Conservation (phyloP, 2,329 filamentous ascomycete species). For the Zymoseptoria pseudotritici region DNA sequence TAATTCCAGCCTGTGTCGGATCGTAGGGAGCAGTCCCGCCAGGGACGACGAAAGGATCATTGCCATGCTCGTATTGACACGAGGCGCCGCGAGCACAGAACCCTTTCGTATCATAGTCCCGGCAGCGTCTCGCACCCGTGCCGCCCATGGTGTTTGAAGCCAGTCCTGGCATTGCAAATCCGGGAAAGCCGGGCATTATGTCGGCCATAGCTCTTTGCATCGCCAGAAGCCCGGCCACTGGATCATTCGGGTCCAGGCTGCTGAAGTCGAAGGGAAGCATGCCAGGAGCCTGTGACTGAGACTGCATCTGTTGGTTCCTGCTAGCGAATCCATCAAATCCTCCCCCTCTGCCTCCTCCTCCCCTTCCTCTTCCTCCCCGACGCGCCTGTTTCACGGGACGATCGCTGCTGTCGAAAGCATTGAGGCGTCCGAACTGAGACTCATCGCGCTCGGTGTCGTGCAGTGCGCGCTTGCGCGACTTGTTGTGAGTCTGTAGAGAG, state of each 20-base stretch:
- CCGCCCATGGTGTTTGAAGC: slow-evolving; percentile 3
- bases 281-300: slow-evolving; percentile 32
- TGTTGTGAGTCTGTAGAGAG: slow-evolving; percentile 19
- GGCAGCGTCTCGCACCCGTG: slow-evolving; percentile 45
- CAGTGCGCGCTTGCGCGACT: slow-evolving; percentile 49
- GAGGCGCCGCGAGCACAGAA: slow-evolving; percentile 60
- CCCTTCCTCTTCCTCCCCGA: slow-evolving; percentile 45
- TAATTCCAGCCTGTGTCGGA: slow-evolving; percentile 45
- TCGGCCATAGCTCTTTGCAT: slow-evolving; percentile 52
- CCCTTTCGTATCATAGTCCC: slow-evolving; percentile 65
- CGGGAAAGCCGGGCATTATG: slow-evolving; percentile 38
- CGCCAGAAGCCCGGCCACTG: slow-evolving; percentile 54
- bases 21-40: slow-evolving; percentile 49
- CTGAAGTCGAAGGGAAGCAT: slow-evolving; percentile 47
- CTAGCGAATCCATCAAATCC: slow-evolving; percentile 16
- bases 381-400: slow-evolving; percentile 55
- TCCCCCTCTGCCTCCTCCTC: slow-evolving; percentile 34
- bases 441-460: slow-evolving; percentile 47
- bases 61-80: slow-evolving; percentile 64
- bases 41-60: slow-evolving; percentile 41
- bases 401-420: slow-evolving; percentile 29
- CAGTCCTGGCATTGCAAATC: slow-evolving; percentile 15
- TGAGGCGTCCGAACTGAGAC: slow-evolving; percentile 30
- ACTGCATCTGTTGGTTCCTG: slow-evolving; percentile 12
- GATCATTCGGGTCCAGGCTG: slow-evolving; percentile 40